Base-by-base conservation (phyloP, 1,284 basidiomycete species). In the Jaminaea rosea region DNA sequence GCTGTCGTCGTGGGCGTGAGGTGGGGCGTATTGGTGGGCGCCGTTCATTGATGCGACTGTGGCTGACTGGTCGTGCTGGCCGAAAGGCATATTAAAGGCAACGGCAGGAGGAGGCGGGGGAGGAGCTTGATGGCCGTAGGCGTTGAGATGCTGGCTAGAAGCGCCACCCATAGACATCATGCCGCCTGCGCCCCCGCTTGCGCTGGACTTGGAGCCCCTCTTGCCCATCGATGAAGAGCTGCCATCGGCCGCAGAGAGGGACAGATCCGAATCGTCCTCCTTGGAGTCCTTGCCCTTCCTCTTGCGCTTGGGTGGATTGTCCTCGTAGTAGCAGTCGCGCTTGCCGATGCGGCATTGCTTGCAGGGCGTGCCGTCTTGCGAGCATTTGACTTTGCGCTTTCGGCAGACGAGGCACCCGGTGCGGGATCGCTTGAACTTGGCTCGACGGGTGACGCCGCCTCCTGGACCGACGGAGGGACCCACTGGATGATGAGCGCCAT, bases 311-410 rank as follows among this genome's bases (percentile, higher is more conserved):
- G 53, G 58, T 4, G 65, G 65, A 31, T 55, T 58, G 13, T 65
- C 60, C 47, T 67, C 64, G 39, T 69, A 69, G 48, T 65, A 59
- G 51, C 67, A 69, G 45, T 67, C 62, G 21, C 67, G 62, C 52
- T 67, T 65, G 47, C 67, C 67, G 45, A 65, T 63, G 15, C 60
- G 50, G 47, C 67, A 69, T 41, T 69, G 65, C 51, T 65, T 67
- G 60, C 67, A 69, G 4, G 67, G 67, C 5, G 55, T 62, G 10
- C 67, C 67, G 32, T 69, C 67, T 52, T 69, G 67, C 23, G 55
- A 51, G 31, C 67, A 69, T 52, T 69, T 69, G 52, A 69, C 65
- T 49, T 69, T 69, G 24, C 67, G 51, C 56, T 67, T 68, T 46
- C 67, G 53, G 56, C 67, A 69, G 27, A 67, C 61, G 29, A 69